A percentile compares a stretch with the other conserved stretches of the same genome.
These are phyloP conservation scores for Magnaporthales sp. DNA, from an alignment of 2,329 filamentous ascomycete species.

Conservation along the genomic window DNA sequence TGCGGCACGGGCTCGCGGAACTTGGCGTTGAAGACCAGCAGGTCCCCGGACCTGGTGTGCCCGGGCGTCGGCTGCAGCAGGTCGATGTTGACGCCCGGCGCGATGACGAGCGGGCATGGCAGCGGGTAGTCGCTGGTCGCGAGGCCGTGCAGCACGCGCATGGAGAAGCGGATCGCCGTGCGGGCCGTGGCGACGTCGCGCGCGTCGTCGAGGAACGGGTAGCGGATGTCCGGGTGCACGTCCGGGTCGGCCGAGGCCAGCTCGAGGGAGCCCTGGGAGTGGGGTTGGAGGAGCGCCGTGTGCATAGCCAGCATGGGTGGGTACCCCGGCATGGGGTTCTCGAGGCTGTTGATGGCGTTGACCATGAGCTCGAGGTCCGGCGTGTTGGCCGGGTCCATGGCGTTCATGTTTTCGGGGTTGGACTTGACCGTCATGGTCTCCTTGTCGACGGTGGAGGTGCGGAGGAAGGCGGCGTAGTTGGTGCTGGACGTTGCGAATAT, in stretches of 20 bases:
- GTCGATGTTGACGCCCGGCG: conserved; percentile 15
- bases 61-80: conserved; percentile 3
- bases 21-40: not conserved
- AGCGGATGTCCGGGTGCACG: conserved; percentile 20
- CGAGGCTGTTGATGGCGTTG: conserved; percentile 26
- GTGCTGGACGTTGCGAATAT: conserved; percentile 14
- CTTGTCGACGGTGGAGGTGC: conserved; percentile 18
- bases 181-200: conserved; percentile 18
- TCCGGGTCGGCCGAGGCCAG: conserved; percentile 25
- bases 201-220: conserved; percentile 21
- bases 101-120: conserved; percentile 15
- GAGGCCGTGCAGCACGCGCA: conserved; percentile 20
- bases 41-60: not conserved
- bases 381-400: conserved; percentile 13
- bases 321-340: conserved; percentile 20
- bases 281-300: conserved; percentile 19
- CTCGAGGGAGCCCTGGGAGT: conserved; percentile 20
- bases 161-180: conserved; percentile 20
- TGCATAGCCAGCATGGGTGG: conserved; percentile 16
- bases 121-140: conserved; percentile 18
- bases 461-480: conserved; percentile 15
- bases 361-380: conserved; percentile 24
- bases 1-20: not conserved
- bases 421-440: conserved; percentile 15
- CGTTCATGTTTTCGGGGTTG: conserved; percentile 12